Evolutionary conservation across 1,139 yeast genomes (phyloP), one percentile per base, ranked within the genome.

Genomic region (Pichia sp.): DNA sequence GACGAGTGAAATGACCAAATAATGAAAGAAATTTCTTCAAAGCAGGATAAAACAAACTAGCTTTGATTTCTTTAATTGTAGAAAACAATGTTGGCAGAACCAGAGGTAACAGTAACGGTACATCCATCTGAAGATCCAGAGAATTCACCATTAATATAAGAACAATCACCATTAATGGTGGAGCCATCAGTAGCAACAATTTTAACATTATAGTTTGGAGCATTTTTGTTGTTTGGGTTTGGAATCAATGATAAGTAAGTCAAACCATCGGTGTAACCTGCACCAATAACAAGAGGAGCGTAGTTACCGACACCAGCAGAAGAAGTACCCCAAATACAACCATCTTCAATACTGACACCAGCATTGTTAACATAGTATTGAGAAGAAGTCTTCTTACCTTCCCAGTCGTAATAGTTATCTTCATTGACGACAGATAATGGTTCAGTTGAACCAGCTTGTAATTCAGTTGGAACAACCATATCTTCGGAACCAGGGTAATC

Each of bases 401-500:
- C 61, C 97, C 97, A 90, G 48, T 64, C 65, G 78, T 78, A 92
- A 78, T 90, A 90, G 51, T 70, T 61, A 59, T 68, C 79, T 64
- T 81, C 79, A 65, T 88, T 77, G 54, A 88, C 95, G 54, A 83
- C 94, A 44, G 95, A 73, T 57, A 86, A 72, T 43, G 85, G 82
- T 58, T 75, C 69, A 37, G 75, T 56, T 38, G 71, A 62, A 57
- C 95, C 95, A 51, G 83, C 86, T 37, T 65, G 65, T 45, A 90
- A 85, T 49, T 79, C 69, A 51, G 97, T 90, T 64, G 97, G 97
- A 52, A 90, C 75, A 58, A 81, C 90, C 97, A 92, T 92, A 76
- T 87, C 88, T 74, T 92, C 98, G 52, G 96, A 83, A 72, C 97
- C 97, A 60, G 97, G 98, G 77, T 92, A 92, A 67, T 92, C 97